Percentiles rank a stretch among this genome's conserved stretches.
phyloP scores from a whole-genome alignment of 495 filamentous ascomycete genomes.

The Neurospora pannonica region DNA sequence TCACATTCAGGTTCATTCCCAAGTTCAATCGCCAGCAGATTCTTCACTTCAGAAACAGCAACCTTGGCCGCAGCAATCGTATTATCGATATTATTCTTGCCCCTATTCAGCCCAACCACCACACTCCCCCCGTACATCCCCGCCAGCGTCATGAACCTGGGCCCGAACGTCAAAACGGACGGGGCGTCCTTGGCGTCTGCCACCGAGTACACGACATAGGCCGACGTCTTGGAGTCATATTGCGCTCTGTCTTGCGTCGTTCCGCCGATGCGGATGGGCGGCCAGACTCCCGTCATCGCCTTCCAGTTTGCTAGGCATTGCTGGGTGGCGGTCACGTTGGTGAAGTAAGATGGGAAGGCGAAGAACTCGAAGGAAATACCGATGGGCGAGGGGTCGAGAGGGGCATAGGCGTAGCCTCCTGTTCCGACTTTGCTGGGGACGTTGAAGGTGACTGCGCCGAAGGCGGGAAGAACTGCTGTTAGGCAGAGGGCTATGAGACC shows the following conservation, averaged over 20 bases:
- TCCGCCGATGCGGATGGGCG: constrained; percentile 50
- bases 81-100: constrained; percentile 45
- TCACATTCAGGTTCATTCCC: constrained; percentile 55
- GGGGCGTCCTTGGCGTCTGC: constrained; percentile 43
- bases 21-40: constrained; percentile 49
- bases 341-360: constrained; percentile 49
- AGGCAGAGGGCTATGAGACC: not conserved
- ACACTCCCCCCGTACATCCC: constrained; percentile 42
- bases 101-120: constrained; percentile 48
- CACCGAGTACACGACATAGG: constrained; percentile 49
- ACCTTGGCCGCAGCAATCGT: constrained; percentile 46
- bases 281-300: constrained; percentile 44
- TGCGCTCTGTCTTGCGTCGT: constrained; percentile 51
- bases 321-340: constrained; percentile 42
- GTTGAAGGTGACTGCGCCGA: constrained; percentile 22
- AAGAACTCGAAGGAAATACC: constrained; percentile 55
- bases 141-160: constrained; percentile 45
- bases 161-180: constrained; percentile 44
- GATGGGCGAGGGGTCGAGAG: constrained; percentile 39
- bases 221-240: constrained; percentile 40
- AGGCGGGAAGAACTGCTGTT: constrained; percentile 6
- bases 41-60: constrained; percentile 34
- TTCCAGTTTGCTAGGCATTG: constrained; percentile 48
- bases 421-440: constrained; percentile 22
- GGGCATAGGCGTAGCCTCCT: constrained; percentile 22